Evolutionary conservation across 331 rosid genomes (phyloP).

Genomic region (Pyracantha coccinea): DNA sequence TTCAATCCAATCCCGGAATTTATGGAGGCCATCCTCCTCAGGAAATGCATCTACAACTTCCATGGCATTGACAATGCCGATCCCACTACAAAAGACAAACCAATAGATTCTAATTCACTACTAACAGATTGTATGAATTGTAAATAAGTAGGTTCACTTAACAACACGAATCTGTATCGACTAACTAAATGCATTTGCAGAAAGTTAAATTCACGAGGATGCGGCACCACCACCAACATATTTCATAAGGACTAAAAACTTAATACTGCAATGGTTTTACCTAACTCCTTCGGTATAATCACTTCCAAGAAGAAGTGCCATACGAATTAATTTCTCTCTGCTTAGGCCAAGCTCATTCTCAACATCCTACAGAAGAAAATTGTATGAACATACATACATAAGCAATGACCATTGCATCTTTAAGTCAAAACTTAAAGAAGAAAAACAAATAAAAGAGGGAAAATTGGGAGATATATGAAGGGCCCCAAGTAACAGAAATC

Average conservation of each 20-base stretch:
- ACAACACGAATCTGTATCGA: background rate
- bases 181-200: background rate
- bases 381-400: background rate
- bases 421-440: background rate
- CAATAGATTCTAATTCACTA: slow-evolving; percentile 15
- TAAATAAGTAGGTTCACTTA: background rate
- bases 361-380: slow-evolving; percentile 45
- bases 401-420: background rate
- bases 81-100: slow-evolving; percentile 56
- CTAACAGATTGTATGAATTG: background rate
- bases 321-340: slow-evolving; percentile 68
- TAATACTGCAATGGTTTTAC: slow-evolving; percentile 25
- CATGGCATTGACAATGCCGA: slow-evolving; percentile 95
- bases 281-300: slow-evolving; percentile 97
- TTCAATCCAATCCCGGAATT: slow-evolving; percentile 89
- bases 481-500: background rate
- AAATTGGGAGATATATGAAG: background rate
- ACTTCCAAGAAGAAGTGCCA: slow-evolving; percentile 95
- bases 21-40: slow-evolving; percentile 73
- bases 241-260: slow-evolving; percentile 7
- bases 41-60: slow-evolving; percentile 94
- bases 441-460: background rate
- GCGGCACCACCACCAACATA: slow-evolving; percentile 18
- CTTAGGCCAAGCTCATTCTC: slow-evolving; percentile 90
- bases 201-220: slow-evolving; percentile 2